Base-by-base conservation (phyloP, 1,139 yeast species). In the Candida sojae region DNA sequence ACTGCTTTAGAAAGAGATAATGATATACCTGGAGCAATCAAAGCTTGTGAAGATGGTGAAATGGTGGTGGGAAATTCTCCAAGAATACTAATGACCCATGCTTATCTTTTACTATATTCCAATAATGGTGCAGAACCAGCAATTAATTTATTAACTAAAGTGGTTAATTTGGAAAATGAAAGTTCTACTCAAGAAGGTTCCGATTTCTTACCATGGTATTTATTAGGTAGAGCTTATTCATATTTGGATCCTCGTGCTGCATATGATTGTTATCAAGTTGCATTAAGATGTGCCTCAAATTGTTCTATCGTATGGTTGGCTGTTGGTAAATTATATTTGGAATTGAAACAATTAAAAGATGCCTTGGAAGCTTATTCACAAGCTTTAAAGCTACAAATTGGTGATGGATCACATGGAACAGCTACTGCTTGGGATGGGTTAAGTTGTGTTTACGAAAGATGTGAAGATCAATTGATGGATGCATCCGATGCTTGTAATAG, bases 381-480 rank as follows among this genome's bases (percentile, higher is more conserved):
- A 60, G 88, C 87, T 1, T 72, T 82, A 34, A 66, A 83, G 42
- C 62, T 81, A 26, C 79, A 77, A 55, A 69, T 71, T 46, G 83
- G 79, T 43, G 82, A 77, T 44, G 72, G 71, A 11, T 68, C 77
- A 2, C 70, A 77, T 5, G 80, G 81, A 1, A 72, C 79, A 5
- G 86, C 84, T 2, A 70, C 82, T 8, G 85, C 86, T 0, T 82
- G 87, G 87, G 85, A 82, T 57, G 87, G 87, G 0, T 64, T 82
- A 40, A 71, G 80, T 44, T 80, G 84, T 61, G 86, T 82, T n/a
- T 82, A 82, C 57, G 86, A 82, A 57, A 66, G 85, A 25, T 81
- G 86, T 57, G 85, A 81, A 50, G 82, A 79, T 55, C 86, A 82
- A 57, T 67, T 77, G 28, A 67, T 70, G 56, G 87, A 82, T 60